Conservation (phyloP, 225 moss, liverwort and hornwort species). For the Antitrichia curtipendula region DNA sequence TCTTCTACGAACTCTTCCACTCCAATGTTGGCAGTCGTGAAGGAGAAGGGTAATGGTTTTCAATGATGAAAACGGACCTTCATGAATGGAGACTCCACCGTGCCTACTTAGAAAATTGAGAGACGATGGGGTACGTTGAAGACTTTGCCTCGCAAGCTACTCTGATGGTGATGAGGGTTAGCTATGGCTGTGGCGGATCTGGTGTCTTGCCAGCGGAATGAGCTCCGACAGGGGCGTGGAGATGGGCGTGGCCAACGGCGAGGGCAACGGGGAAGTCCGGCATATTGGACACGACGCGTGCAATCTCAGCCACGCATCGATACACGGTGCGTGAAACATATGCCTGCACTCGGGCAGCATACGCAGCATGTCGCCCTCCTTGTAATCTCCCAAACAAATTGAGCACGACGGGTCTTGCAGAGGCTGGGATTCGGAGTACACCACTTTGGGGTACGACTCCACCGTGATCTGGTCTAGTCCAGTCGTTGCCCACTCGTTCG, state of each 20-base stretch:
- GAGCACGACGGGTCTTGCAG: slow-evolving; percentile 48
- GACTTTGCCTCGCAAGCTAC: not conserved
- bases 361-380: slow-evolving; percentile 50
- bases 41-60: not conserved
- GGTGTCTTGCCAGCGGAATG: slow-evolving; percentile 54
- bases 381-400: slow-evolving; percentile 60
- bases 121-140: not conserved
- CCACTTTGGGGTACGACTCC: slow-evolving; percentile 58
- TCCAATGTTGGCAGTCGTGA: not conserved
- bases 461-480: slow-evolving; percentile 64
- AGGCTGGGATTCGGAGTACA: slow-evolving; percentile 29
- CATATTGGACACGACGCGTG: slow-evolving; percentile 76
- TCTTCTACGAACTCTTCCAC: not conserved
- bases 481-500: not conserved
- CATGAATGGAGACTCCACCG: not conserved
- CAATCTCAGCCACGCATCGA: slow-evolving; percentile 58
- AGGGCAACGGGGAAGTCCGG: slow-evolving; percentile 54
- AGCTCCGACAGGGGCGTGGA: slow-evolving; percentile 65
- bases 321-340: slow-evolving; percentile 56
- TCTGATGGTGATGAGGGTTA: not conserved
- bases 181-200: slow-evolving; percentile 8
- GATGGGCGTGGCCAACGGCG: slow-evolving; percentile 47
- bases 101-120: not conserved
- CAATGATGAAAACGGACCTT: not conserved
- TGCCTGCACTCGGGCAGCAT: slow-evolving; percentile 65